Evolutionary conservation across 495 filamentous ascomycete genomes (phyloP), one percentile per base, ranked within the genome.

Genomic region (Hyaloscypha finlandica): DNA sequence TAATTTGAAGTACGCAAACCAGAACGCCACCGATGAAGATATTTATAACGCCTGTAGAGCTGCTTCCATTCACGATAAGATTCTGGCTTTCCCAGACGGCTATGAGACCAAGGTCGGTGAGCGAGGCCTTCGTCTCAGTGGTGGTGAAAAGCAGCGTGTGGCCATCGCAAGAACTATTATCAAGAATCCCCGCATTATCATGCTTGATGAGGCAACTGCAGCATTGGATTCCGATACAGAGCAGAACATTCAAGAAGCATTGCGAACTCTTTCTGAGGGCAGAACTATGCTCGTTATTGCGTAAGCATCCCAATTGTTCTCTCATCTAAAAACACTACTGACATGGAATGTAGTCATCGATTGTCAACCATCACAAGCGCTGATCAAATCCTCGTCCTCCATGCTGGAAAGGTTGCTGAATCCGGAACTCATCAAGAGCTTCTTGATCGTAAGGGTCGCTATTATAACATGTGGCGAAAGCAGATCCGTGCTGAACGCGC

Each of bases 131-230:
- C 89, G 94, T 8, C 85, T 99, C 9, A 96, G 92, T 59, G 95
- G 95, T 22, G 95, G 95, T 42, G 95, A 99, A 79, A 97, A 97
- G 77, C 95, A 99, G 77, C 91, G 95, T 35, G 92, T 98, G 51
- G 95, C 95, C 9, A 99, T 99, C 74, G 96, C 95, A 55, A 89
- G 95, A 52, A 97, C 95, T 14, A 97, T 99, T 64, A 81, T 99
- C 61, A 99, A 99, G 77, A 90, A 97, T 71, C 95, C 95, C 20
- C 91, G 90, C 45, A 94, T 99, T 69, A 97, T 99, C 75, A 90
- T 99, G 74, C 80, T 99, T 19, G 95, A 99, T 74, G 95, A 99
- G 78, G 95, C 95, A 8, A 99, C 95, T 0, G 96, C 95, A 37
- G 95, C 95, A 3, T 83, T 99, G 20, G 95, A 99, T 69, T 94